These are phyloP conservation scores for Herpomyces periplanetae DNA, from an alignment of 2,329 filamentous ascomycete species.

Conservation along the genomic window DNA sequence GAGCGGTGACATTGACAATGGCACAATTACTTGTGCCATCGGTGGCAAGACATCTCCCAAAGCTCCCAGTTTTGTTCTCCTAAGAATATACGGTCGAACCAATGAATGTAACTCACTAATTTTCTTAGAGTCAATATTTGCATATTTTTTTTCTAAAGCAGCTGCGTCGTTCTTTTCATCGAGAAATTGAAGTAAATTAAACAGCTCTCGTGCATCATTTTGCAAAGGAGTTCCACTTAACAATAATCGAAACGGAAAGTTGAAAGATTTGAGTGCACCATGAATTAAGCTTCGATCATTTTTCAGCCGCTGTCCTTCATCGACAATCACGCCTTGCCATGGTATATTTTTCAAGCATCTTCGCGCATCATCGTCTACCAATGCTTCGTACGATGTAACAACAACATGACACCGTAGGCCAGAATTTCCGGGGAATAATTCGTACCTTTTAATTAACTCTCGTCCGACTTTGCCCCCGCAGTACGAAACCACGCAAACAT, in stretches of 20 bases:
- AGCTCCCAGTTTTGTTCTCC: slow-evolving; percentile 59
- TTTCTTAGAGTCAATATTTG: slow-evolving; percentile 42
- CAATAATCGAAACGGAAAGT: slow-evolving; percentile 42
- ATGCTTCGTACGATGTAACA: slow-evolving; percentile 74
- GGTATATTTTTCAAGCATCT: slow-evolving; percentile 24
- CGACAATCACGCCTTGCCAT: slow-evolving; percentile 63
- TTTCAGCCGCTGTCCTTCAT: slow-evolving; percentile 80
- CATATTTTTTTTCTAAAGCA: slow-evolving; percentile 30
- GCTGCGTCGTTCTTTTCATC: slow-evolving; percentile 30
- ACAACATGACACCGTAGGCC: slow-evolving; percentile 61
- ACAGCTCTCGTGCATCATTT: slow-evolving; percentile 74
- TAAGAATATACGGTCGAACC: slow-evolving; percentile 29
- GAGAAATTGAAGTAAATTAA: slow-evolving; percentile 83
- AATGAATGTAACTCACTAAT: slow-evolving; percentile 39
- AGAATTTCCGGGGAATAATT: slow-evolving; percentile 31
- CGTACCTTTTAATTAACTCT: slow-evolving; percentile 30
- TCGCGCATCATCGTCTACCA: slow-evolving; percentile 26
- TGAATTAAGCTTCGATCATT: slow-evolving; percentile 64
- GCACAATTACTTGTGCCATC: slow-evolving; percentile 75
- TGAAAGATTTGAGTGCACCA: slow-evolving; percentile 25
- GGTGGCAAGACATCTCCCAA: slow-evolving; percentile 67
- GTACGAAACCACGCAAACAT: slow-evolving; percentile 56
- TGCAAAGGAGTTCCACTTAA: slow-evolving; percentile 64
- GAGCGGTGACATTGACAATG: slow-evolving; percentile 68
- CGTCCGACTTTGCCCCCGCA: slow-evolving; percentile 39